A percentile compares a stretch with the other conserved stretches of the same genome.
Evolutionary conservation across 352 stramenopile species (phyloP).

Genomic region (Phytophthora capsici): DNA sequence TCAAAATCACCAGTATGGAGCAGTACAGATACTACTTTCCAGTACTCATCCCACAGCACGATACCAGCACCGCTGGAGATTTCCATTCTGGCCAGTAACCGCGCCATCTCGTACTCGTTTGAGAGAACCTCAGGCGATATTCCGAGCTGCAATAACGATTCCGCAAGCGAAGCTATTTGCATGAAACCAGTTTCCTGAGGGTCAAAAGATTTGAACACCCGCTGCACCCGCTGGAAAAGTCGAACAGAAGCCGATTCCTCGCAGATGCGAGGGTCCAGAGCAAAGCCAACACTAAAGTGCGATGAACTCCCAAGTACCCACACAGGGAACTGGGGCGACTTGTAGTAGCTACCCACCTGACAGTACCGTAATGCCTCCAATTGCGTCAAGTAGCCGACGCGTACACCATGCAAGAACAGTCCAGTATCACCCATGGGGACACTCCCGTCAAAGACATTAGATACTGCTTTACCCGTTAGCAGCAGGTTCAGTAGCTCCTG

Average conservation of each 20-base stretch:
- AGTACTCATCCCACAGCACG: slow-evolving; percentile 94
- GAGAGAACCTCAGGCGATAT: slow-evolving; percentile 54
- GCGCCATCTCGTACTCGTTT: slow-evolving; percentile 75
- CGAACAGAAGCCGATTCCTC: slow-evolving; percentile 71
- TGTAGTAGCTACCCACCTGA: slow-evolving; percentile 92
- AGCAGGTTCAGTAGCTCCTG: slow-evolving; percentile 91
- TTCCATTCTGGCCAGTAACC: slow-evolving; percentile 61
- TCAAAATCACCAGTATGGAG: slow-evolving; percentile 78
- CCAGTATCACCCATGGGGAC: slow-evolving; percentile 82
- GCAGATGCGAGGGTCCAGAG: slow-evolving; percentile 56
- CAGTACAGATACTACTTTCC: slow-evolving; percentile 84
- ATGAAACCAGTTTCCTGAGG: slow-evolving; percentile 91
- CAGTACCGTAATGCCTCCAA: slow-evolving; percentile 92
- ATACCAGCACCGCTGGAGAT: slow-evolving; percentile 82
- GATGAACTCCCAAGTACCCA: slow-evolving; percentile 91
- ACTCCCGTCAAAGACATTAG: slow-evolving; percentile 86
- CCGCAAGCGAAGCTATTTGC: slow-evolving; percentile 54
- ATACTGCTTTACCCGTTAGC: slow-evolving; percentile 76
- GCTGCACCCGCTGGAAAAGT: slow-evolving; percentile 86
- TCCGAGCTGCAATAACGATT: slow-evolving; percentile 75
- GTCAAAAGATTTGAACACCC: slow-evolving; percentile 91
- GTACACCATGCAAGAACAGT: slow-evolving; percentile 73
- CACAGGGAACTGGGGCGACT: slow-evolving; percentile 85
- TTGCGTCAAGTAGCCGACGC: slow-evolving; percentile 90
- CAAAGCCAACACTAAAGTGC: slow-evolving; percentile 93